Conservation (phyloP, 768 basidiomycete species). For the Xerocomus potaroensis region DNA sequence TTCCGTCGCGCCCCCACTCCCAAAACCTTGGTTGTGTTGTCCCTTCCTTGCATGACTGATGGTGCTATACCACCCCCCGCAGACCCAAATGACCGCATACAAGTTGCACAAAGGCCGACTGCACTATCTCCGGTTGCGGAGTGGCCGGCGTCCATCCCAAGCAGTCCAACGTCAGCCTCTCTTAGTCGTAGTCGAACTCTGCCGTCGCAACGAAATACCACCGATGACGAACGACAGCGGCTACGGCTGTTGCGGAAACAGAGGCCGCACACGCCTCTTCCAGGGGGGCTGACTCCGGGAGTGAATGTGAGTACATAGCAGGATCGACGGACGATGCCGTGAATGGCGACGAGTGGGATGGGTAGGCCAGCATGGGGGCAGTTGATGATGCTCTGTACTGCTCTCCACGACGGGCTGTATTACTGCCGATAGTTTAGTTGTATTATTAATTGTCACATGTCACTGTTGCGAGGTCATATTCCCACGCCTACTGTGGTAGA, state of each 20-base stretch:
- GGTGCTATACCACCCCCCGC: slow-evolving; percentile 8
- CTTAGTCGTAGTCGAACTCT: slow-evolving; percentile 60
- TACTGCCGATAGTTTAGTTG: background rate
- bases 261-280: slow-evolving; percentile 38
- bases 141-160: slow-evolving; percentile 31
- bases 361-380: background rate
- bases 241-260: slow-evolving; percentile 48
- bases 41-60: slow-evolving; percentile 9
- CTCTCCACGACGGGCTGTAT: background rate
- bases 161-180: slow-evolving; percentile 29
- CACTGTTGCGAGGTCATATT: background rate
- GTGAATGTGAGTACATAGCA: slow-evolving; percentile 22
- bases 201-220: slow-evolving; percentile 33
- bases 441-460: background rate
- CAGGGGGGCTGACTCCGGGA: slow-evolving; percentile 17
- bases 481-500: no score
- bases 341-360: slow-evolving; percentile 1
- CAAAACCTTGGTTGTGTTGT: background rate
- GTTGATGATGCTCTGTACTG: no score
- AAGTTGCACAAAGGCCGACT: slow-evolving; percentile 27
- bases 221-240: slow-evolving; percentile 36
- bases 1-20: slow-evolving; percentile 3
- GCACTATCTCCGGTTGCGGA: slow-evolving; percentile 49
- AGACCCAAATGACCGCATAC: slow-evolving; percentile 18
- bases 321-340: background rate